Evolutionary conservation across 345 rosid genomes (phyloP).

Genomic region (Turritis glabra): DNA sequence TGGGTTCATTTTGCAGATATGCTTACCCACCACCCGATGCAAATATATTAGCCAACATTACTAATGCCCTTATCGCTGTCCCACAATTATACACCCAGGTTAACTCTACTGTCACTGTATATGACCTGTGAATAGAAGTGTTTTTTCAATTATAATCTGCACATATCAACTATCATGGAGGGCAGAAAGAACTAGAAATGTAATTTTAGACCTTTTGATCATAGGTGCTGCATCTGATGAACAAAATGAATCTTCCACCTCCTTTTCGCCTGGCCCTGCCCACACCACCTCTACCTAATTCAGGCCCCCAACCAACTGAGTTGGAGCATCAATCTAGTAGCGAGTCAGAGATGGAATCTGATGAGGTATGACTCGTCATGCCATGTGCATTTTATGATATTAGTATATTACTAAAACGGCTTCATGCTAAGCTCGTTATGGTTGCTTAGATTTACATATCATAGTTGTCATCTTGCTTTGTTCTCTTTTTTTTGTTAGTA

Average conservation of each 20-base stretch:
- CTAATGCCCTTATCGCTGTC: conserved; percentile 95
- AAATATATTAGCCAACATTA: conserved; percentile 91
- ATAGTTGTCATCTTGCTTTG: background rate
- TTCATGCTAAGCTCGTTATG: conserved; percentile 12
- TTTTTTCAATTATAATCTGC: conserved; percentile 4
- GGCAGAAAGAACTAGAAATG: conserved; percentile 4
- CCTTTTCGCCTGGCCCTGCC: conserved; percentile 94
- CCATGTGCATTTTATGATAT: conserved; percentile 13
- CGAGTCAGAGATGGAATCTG: conserved; percentile 94
- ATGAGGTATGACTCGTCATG: conserved; percentile 56
- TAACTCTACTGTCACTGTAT: conserved; percentile 21
- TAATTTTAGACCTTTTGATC: conserved; percentile 7
- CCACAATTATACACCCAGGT: conserved; percentile 97
- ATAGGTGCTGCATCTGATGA: conserved; percentile 96
- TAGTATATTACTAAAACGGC: background rate
- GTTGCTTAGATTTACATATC: background rate
- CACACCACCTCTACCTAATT: conserved; percentile 84
- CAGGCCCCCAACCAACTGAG: conserved; percentile 48
- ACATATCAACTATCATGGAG: background rate
- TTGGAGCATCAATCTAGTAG: conserved; percentile 60
- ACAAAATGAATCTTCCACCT: conserved; percentile 99
- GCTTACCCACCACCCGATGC: conserved; percentile 98
- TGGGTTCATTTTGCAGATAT: conserved; percentile 57
- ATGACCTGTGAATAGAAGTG: background rate
- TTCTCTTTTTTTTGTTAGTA: background rate